Evolutionary conservation across 129 eudicot genomes (phyloP), one percentile per base, ranked within the genome.

Genomic region (Tagetes erecta): DNA sequence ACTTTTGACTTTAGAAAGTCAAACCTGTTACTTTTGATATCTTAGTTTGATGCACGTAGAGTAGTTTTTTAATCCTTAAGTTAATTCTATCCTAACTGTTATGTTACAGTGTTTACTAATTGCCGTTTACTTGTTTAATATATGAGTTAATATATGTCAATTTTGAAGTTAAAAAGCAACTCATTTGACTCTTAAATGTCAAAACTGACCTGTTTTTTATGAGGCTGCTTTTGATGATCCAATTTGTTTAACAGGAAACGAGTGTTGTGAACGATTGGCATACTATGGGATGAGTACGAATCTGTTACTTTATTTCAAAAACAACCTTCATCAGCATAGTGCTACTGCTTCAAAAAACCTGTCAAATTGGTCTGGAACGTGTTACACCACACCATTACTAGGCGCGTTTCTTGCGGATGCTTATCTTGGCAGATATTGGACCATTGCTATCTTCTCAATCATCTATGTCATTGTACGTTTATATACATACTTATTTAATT

Each of bases 321-420:
- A 78, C 38, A 80, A 77, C 46, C 82, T 91, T 50, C 71, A 81
- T 64, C 90, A 91, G 75, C 88, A 85, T 46, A 91, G 84, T 73
- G 81, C 85, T 8, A 84, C 92, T 3, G 97, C 97, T 80, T 83
- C 95, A 2, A 86, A 83, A 66, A 91, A 86, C 74, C 84, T 88
- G 34, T 80, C 92, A 0, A 86, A 89, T 60, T 91, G 97, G 97
- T 71, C 87, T 3, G 97, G 97, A 41, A 91, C 97, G 3, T 91
- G 97, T 74, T 91, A 91, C 42, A 72, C 86, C 55, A 86, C 86
- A 7, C 97, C 97, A 0, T 79, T 91, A 3, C 71, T 91, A 12
- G 97, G 97, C 36, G 97, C 97, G 44, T 86, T 87, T 78, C 60
- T 83, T 8, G 97, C 97, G 5, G 97, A 91, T 88, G 84, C 97